Percentiles rank a stretch among this genome's conserved stretches.
phyloP scores from a whole-genome alignment of 2,329 filamentous ascomycete species.

The Neopestalotiopsis clavispora region DNA sequence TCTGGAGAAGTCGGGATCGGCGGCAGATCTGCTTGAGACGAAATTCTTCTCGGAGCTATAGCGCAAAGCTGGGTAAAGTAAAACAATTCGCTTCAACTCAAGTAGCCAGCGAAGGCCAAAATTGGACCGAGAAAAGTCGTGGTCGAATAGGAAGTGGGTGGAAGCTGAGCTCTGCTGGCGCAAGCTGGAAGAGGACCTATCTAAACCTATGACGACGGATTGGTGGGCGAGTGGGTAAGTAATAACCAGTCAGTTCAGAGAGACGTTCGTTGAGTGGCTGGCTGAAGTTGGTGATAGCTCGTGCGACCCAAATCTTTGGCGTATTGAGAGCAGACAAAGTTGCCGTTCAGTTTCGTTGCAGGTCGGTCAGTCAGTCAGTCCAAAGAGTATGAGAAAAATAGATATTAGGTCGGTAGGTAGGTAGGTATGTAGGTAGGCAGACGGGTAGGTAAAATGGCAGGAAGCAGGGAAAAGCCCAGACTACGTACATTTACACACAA shows the following conservation, averaged over 20 bases:
- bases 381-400: neutral
- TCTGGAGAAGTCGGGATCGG: neutral
- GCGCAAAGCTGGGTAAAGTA: neutral
- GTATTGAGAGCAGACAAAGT: constrained; percentile 22
- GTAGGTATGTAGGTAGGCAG: neutral
- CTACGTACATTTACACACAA: neutral
- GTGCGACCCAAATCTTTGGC: constrained; percentile 20
- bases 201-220: neutral
- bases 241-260: too few relatives aligned
- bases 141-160: neutral
- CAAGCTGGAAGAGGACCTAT: neutral
- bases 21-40: constrained; percentile 14
- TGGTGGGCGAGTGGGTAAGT: too few relatives aligned
- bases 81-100: neutral
- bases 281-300: constrained; percentile 17
- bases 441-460: neutral
- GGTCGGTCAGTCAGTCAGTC: too few relatives aligned
- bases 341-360: neutral
- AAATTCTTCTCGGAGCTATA: constrained; percentile 8
- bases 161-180: neutral
- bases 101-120: neutral
- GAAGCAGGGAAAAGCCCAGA: constrained; percentile 6
- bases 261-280: too few relatives aligned
- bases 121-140: neutral
- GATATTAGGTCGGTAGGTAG: neutral